phyloP scores from a whole-genome alignment of 1,139 yeast species.

The Suhomyces bokatorum region DNA sequence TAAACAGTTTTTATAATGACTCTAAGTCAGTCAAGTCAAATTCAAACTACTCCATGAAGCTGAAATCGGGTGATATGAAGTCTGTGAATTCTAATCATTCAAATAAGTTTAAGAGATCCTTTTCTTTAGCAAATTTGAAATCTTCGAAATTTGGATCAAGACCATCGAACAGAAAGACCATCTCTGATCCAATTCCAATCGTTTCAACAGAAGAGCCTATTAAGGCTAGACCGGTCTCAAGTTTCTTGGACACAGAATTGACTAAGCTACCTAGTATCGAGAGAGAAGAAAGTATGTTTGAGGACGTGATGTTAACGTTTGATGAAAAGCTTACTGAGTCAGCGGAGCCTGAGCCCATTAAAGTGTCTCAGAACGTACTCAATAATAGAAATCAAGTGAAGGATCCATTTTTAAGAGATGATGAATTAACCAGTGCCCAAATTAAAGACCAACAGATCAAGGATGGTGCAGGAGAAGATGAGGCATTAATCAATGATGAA shows the following conservation, averaged over 20 bases:
- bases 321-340: slow-evolving; percentile 11
- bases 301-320: slow-evolving; percentile 29
- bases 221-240: slow-evolving; percentile 6
- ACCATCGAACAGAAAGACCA: slow-evolving; percentile 1
- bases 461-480: slow-evolving; percentile 22
- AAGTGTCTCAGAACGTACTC: neutral
- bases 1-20: neutral
- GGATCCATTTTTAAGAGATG: slow-evolving; percentile 44
- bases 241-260: slow-evolving; percentile 5
- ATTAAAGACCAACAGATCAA: slow-evolving; percentile 42
- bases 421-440: slow-evolving; percentile 45
- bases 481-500: neutral
- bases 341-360: neutral
- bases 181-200: neutral
- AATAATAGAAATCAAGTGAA: slow-evolving; percentile 14
- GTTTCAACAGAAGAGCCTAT: neutral
- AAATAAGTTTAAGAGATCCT: slow-evolving; percentile 15
- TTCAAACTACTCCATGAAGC: slow-evolving; percentile 4
- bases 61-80: slow-evolving; percentile 1
- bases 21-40: slow-evolving; percentile 7
- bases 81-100: slow-evolving; percentile 4
- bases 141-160: slow-evolving; percentile 5
- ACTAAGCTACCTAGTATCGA: slow-evolving; percentile 34
- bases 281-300: slow-evolving; percentile 34
- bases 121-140: slow-evolving; percentile 19